Evolutionary conservation across 768 basidiomycete genomes (phyloP), one percentile per base, ranked within the genome.

Genomic region (Tephrocybe sp.): DNA sequence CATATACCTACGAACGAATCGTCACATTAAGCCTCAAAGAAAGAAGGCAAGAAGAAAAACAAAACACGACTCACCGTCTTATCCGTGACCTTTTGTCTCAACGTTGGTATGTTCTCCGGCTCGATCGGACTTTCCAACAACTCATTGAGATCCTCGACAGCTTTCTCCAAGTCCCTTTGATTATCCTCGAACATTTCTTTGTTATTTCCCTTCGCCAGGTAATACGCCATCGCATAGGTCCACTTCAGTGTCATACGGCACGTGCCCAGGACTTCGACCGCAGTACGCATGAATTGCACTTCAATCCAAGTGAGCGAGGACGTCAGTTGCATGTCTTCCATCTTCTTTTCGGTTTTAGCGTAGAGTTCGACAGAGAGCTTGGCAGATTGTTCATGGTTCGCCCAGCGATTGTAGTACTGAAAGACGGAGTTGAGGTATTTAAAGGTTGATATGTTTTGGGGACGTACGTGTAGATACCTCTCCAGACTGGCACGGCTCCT

Each of bases 171-270:
- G 64, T 98, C 94, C 64, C 93, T 78, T 69, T 99, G 97, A 63
- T 98, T 98, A 69, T 97, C 94, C 68, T 97, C 95, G 61, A 93
- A 98, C 39, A 98, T 70, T 62, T 93, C 90, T 71, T 97, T 98
- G 76, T 88, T 76, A 62, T 97, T 98, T 45, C 89, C 84, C 62
- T 79, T 86, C 33, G 82, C 86, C 23, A 99, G 80, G 64, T 97
- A 98, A 72, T 93, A 99, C 23, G 94, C 95, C 95, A 99, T 97
- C 2, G 93, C 89, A 60, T 99, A 99, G 11, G 95, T 97, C 95
- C 97, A 99, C 70, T 97, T 98, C 50, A 99, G 82, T 31, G 95
- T 97, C 75, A 84, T 90, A 22, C 97, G 83, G 70, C 97, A 91
- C 65, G 86, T 86, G 59, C 87, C 81, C 31, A 91, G 81, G 65